Conservation (phyloP, 2,329 filamentous ascomycete species). For the Alternaria atra region DNA sequence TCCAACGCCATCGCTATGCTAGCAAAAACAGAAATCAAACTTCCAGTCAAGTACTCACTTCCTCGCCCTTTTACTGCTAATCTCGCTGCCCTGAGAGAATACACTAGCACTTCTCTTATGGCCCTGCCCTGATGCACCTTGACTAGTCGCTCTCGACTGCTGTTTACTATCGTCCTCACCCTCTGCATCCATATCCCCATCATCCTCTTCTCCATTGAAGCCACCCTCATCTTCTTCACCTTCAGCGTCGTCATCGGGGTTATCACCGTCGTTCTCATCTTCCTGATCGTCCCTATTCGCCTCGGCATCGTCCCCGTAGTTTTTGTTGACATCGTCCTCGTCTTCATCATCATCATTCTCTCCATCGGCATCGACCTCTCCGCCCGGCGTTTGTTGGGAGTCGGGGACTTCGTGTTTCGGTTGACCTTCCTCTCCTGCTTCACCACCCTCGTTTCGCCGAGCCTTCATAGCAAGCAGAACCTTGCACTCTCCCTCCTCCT, state of each 20-base stretch:
- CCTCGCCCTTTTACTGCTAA: slow-evolving; percentile 45
- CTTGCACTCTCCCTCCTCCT: slow-evolving; percentile 72
- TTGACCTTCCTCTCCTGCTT: slow-evolving; percentile 21
- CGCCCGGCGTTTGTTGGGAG: slow-evolving; percentile 30
- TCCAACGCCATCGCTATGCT: slow-evolving; percentile 33
- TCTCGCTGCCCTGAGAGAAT: slow-evolving; percentile 64
- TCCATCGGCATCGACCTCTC: slow-evolving; percentile 33
- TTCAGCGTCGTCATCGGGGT: slow-evolving; percentile 46
- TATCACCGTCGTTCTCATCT: slow-evolving; percentile 24
- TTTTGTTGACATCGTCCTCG: slow-evolving; percentile 25
- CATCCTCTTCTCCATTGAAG: slow-evolving; percentile 42
- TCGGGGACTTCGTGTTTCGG: slow-evolving; percentile 31
- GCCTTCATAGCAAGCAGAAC: slow-evolving; percentile 52
- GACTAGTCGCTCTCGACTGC: slow-evolving; percentile 39
- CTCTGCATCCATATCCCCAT: slow-evolving; percentile 41
- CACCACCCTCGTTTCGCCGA: slow-evolving; percentile 21
- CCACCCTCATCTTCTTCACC: slow-evolving; percentile 23
- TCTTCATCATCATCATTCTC: slow-evolving; percentile 20
- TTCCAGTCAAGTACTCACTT: slow-evolving; percentile 27
- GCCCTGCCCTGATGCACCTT: slow-evolving; percentile 20
- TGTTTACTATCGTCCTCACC: slow-evolving; percentile 46
- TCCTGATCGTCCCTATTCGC: slow-evolving; percentile 30
- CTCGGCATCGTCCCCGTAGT: slow-evolving; percentile 33
- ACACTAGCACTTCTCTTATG: slow-evolving; percentile 88
- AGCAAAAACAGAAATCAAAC: neutral